phyloP scores from a whole-genome alignment of 352 stramenopile genomes.

The Phytophthora macrochlamydospora region DNA sequence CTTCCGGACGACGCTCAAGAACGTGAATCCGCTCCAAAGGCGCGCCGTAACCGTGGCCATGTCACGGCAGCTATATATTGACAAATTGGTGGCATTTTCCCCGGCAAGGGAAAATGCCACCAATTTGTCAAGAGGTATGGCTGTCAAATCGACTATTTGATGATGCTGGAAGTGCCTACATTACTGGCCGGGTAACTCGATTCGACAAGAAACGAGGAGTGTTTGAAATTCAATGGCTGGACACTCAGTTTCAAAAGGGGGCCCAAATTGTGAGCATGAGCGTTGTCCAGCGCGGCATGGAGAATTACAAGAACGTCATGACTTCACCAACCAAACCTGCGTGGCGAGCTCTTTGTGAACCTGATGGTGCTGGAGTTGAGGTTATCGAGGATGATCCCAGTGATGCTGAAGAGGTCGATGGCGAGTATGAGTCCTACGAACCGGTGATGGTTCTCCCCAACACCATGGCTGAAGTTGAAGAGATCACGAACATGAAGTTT shows the following conservation, averaged over 20 bases:
- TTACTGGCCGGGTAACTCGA: background rate
- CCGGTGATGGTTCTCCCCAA: background rate
- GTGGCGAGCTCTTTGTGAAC: background rate
- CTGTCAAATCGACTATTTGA: background rate
- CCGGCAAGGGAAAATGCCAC: background rate
- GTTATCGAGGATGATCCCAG: background rate
- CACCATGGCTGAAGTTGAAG: conserved; percentile 6
- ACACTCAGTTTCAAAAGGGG: background rate
- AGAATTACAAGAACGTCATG: background rate
- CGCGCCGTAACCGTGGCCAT: no score
- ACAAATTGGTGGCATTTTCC: background rate
- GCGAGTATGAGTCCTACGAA: background rate
- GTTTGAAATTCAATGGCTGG: background rate
- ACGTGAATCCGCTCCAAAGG: no score
- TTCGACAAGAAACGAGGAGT: background rate
- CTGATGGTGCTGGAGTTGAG: background rate
- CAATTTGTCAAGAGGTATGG: no score
- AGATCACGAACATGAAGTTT: conserved; percentile 10
- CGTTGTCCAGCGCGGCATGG: background rate
- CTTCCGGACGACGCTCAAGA: no score
- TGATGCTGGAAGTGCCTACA: background rate
- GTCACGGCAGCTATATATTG: background rate
- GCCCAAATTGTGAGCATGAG: background rate
- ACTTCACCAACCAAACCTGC: background rate
- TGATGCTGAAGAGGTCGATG: background rate